Percentiles rank a stretch among this genome's conserved stretches.
These are phyloP conservation scores for Ceratobasidium papillatum DNA, from an alignment of 1,284 basidiomycete genomes.

Conservation along the genomic window DNA sequence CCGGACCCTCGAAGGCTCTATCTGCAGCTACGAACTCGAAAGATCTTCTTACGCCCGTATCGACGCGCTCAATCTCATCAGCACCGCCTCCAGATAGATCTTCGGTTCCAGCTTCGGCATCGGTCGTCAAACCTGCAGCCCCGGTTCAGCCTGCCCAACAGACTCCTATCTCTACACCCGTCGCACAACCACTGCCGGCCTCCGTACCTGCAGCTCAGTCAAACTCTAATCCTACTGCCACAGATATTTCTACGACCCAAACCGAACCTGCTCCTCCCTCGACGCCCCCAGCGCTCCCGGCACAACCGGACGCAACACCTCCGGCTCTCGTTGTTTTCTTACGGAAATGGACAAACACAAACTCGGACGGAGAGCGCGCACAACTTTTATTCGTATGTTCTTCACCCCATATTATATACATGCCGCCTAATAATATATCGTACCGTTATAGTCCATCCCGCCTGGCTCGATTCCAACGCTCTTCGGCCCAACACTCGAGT, in stretches of 20 bases:
- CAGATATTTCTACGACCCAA: background rate
- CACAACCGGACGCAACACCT: constrained; percentile 59
- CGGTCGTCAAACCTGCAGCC: background rate
- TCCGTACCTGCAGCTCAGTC: constrained; percentile 26
- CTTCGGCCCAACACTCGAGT: constrained; percentile 72
- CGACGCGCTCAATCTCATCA: constrained; percentile 54
- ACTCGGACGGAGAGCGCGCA: constrained; percentile 9
- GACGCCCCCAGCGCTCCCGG: constrained; percentile 67
- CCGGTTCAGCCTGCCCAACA: background rate
- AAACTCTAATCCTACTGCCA: background rate
- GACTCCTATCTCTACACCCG: constrained; percentile 11
- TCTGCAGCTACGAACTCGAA: constrained; percentile 38
- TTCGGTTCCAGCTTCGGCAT: constrained; percentile 42
- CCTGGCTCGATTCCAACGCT: constrained; percentile 64
- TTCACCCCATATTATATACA: background rate
- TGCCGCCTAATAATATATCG: background rate
- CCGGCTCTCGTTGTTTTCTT: constrained; percentile 56
- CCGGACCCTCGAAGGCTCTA: constrained; percentile 2
- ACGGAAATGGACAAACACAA: constrained; percentile 54
- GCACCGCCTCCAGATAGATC: constrained; percentile 36
- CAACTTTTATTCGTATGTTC: constrained; percentile 14
- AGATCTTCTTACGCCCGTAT: constrained; percentile 46
- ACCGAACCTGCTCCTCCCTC: constrained; percentile 37
- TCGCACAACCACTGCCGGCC: constrained; percentile 40
- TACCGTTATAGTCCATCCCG: constrained; percentile 58